Percentiles rank a stretch among this genome's conserved stretches.
These are phyloP conservation scores for Tympanopsis confertula DNA, from an alignment of 2,329 filamentous ascomycete species.

Conservation along the genomic window DNA sequence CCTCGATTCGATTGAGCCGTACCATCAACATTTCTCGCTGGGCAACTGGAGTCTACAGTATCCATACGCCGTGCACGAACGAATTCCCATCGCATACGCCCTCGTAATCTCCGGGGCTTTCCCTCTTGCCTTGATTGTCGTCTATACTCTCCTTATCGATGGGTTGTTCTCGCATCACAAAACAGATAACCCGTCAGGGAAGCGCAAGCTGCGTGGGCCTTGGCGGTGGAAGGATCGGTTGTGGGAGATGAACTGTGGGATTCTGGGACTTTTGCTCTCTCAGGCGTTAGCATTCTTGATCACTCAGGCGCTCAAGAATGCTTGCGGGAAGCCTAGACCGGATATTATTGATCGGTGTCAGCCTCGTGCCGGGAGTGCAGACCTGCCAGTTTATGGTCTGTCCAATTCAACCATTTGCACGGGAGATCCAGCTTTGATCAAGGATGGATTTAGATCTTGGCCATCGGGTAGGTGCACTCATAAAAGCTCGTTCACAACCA, in stretches of 20 bases:
- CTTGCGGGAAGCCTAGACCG: slow-evolving; percentile 45
- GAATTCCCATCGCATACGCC: slow-evolving; percentile 35
- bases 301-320: slow-evolving; percentile 44
- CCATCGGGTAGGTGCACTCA: slow-evolving; percentile 44
- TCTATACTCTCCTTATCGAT: slow-evolving; percentile 45
- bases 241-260: slow-evolving; percentile 51
- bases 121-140: slow-evolving; percentile 34
- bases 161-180: slow-evolving; percentile 41
- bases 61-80: slow-evolving; percentile 41
- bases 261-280: slow-evolving; percentile 40
- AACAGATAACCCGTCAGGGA: slow-evolving; percentile 18
- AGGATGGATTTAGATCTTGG: slow-evolving; percentile 47
- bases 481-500: slow-evolving; percentile 14
- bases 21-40: slow-evolving; percentile 44
- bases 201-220: slow-evolving; percentile 24
- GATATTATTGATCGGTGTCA: slow-evolving; percentile 45
- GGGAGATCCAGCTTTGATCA: slow-evolving; percentile 32
- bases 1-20: slow-evolving; percentile 39
- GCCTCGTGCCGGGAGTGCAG: slow-evolving; percentile 19
- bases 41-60: slow-evolving; percentile 44
- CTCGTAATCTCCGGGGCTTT: slow-evolving; percentile 33
- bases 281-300: slow-evolving; percentile 43
- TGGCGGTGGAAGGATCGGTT: slow-evolving; percentile 41
- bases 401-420: slow-evolving; percentile 36
- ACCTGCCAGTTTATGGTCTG: slow-evolving; percentile 23